These are phyloP conservation scores for Aspergillus campestris DNA, from an alignment of 495 filamentous ascomycete species.

Conservation along the genomic window DNA sequence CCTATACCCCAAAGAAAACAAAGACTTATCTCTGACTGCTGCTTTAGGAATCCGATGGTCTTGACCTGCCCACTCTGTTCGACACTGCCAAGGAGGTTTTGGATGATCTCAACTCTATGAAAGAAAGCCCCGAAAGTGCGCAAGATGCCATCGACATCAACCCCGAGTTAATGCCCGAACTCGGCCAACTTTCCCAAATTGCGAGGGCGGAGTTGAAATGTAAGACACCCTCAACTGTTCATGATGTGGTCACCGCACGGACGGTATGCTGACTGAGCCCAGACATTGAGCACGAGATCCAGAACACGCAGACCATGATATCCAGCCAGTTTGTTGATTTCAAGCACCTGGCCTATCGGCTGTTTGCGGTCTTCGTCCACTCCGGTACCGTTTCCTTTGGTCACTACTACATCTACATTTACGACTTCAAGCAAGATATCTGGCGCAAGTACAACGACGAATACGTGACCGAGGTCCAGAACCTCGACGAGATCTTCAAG, in stretches of 20 bases:
- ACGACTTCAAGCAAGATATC: slow-evolving; percentile 67
- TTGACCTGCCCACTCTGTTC: slow-evolving; percentile 27
- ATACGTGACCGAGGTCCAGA: slow-evolving; percentile 59
- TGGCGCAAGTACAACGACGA: slow-evolving; percentile 97
- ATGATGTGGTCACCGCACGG: background rate
- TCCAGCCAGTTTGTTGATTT: slow-evolving; percentile 51
- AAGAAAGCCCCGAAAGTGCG: slow-evolving; percentile 13
- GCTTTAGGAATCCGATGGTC: slow-evolving; percentile 23
- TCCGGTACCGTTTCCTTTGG: slow-evolving; percentile 61
- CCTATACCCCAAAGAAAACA: background rate
- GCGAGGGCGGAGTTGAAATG: slow-evolving; percentile 29
- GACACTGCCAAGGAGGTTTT: slow-evolving; percentile 21
- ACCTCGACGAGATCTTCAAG: slow-evolving; percentile 56
- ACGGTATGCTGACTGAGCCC: background rate
- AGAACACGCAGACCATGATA: slow-evolving; percentile 43
- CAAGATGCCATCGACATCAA: slow-evolving; percentile 24
- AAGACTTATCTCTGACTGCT: background rate
- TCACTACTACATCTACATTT: slow-evolving; percentile 97
- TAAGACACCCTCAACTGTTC: slow-evolving; percentile 14
- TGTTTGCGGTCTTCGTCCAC: slow-evolving; percentile 91
- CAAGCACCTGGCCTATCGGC: slow-evolving; percentile 59
- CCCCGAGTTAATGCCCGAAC: slow-evolving; percentile 17
- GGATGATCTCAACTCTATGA: slow-evolving; percentile 20
- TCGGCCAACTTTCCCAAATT: slow-evolving; percentile 26
- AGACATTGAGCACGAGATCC: slow-evolving; percentile 43